A percentile compares a stretch with the other conserved stretches of the same genome.
phyloP scores from a whole-genome alignment of 306 rosid genomes.

The Vigna nakashimae region DNA sequence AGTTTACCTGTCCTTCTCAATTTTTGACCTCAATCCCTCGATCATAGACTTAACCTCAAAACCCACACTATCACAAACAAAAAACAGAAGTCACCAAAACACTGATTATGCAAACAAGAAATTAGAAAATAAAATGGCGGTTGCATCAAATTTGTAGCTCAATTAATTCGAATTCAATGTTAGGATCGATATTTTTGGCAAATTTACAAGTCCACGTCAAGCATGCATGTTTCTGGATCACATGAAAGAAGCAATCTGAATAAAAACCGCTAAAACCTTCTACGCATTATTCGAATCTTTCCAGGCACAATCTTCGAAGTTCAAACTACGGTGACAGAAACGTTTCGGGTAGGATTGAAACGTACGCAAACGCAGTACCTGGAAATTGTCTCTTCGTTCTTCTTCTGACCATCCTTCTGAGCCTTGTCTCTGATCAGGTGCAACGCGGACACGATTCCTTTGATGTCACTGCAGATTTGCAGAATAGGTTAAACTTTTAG shows the following conservation, averaged over 20 bases:
- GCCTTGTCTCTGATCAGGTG: slow-evolving; percentile 83
- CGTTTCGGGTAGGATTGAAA: slow-evolving; percentile 24
- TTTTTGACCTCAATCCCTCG: slow-evolving; percentile 78
- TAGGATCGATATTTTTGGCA: background rate
- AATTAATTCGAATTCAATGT: background rate
- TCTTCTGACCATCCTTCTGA: slow-evolving; percentile 90
- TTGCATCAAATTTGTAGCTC: slow-evolving; percentile 1
- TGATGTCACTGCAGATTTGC: slow-evolving; percentile 67
- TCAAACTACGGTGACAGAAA: background rate
- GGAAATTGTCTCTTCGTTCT: slow-evolving; percentile 92
- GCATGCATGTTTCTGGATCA: slow-evolving; percentile 5
- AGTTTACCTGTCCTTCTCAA: slow-evolving; percentile 90
- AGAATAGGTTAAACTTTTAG: background rate
- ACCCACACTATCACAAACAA: slow-evolving; percentile 70
- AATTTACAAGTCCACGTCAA: slow-evolving; percentile 7
- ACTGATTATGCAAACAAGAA: background rate
- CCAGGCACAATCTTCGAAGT: background rate
- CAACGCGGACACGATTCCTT: slow-evolving; percentile 85
- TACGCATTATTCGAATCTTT: slow-evolving; percentile 25
- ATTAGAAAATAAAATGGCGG: background rate
- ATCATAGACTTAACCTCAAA: slow-evolving; percentile 72
- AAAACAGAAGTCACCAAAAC: slow-evolving; percentile 28
- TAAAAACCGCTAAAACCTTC: slow-evolving; percentile 4
- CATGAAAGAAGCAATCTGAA: slow-evolving; percentile 3
- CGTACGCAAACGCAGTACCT: slow-evolving; percentile 55